Conservation (phyloP, 352 stramenopile species). For the Phytophthora nicotianae region DNA sequence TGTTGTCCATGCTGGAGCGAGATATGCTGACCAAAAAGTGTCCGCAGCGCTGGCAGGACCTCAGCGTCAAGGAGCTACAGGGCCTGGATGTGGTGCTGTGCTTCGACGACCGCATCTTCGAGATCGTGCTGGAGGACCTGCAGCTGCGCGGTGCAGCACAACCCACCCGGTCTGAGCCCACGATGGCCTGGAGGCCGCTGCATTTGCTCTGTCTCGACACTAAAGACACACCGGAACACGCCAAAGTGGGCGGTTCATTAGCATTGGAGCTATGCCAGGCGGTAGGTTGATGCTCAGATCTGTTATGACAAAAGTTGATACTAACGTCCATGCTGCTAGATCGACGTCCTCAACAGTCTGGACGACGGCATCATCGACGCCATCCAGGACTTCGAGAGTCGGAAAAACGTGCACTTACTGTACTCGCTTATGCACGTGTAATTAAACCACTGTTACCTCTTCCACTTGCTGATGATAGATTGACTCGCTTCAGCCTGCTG, state of each 20-base stretch:
- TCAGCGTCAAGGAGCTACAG: constrained; percentile 71
- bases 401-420: constrained; percentile 64
- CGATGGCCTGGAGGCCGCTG: constrained; percentile 61
- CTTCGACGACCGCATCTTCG: constrained; percentile 91
- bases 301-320: background rate
- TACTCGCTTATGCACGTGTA: constrained; percentile 75
- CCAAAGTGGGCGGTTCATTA: constrained; percentile 81
- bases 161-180: constrained; percentile 28
- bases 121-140: constrained; percentile 85
- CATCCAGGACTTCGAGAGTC: constrained; percentile 64
- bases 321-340: constrained; percentile 35
- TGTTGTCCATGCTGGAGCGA: constrained; percentile 88
- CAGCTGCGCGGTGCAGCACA: constrained; percentile 53
- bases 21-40: constrained; percentile 88
- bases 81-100: constrained; percentile 87
- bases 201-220: constrained; percentile 90
- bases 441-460: constrained; percentile 23
- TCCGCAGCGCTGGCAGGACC: constrained; percentile 87
- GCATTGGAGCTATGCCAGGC: constrained; percentile 78
- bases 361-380: constrained; percentile 56
- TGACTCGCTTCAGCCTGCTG: constrained; percentile 36
- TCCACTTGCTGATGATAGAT: constrained; percentile 47
- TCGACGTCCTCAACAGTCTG: constrained; percentile 51
- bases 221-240: constrained; percentile 87
- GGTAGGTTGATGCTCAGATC: constrained; percentile 28